Base-by-base conservation (phyloP, 176 grass and related monocot species). In the Leersia perrieri region DNA sequence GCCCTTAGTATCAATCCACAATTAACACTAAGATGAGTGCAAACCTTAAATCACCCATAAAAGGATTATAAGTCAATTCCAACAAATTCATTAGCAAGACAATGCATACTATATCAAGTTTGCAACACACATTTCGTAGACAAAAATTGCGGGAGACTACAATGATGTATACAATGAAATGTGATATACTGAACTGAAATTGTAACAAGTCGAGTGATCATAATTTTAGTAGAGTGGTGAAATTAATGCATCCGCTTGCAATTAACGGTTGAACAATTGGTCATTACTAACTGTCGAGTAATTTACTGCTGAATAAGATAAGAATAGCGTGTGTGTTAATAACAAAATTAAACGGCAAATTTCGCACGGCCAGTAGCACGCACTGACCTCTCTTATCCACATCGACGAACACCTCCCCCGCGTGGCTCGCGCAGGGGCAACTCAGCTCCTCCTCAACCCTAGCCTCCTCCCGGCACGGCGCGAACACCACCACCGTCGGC, bases 391-490 rank as follows among this genome's bases (percentile, higher is more conserved):
- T 89, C 62, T 83, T 87, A 78, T 80, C 84, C 60, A 86, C 81
- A 77, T 93, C 87, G 13, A 86, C 86, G 32, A 98, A 98, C 80
- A 81, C 67, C 57, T 93, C 76, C 13, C 58, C 77, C 1, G 82
- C 72, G 74, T 80, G 71, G 75, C 20, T 68, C 49, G 79, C 73
- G 79, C 89, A 97, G 9, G 76, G 83, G 42, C 87, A 35, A n/a
- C n/a, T n/a, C n/a, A n/a, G n/a, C 57, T 84, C 86, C 58, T 82
- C 86, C 5, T 72, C 82, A 11, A 81, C 72, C 74, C 80, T 82
- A 3, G 84, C 86, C 92, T 98, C 96, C 62, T 91, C 87, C 31
- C 92, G 84, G 84, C 95, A 98, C 9, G 86, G 75, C 60, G 86
- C 55, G 14, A 93, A 47, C 9, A 88, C 5, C 4, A 33, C 66